Percentiles rank a stretch among this genome's conserved stretches.
Evolutionary conservation across 768 basidiomycete species (phyloP).

Genomic region (Chalciporus pseudorubinellus): DNA sequence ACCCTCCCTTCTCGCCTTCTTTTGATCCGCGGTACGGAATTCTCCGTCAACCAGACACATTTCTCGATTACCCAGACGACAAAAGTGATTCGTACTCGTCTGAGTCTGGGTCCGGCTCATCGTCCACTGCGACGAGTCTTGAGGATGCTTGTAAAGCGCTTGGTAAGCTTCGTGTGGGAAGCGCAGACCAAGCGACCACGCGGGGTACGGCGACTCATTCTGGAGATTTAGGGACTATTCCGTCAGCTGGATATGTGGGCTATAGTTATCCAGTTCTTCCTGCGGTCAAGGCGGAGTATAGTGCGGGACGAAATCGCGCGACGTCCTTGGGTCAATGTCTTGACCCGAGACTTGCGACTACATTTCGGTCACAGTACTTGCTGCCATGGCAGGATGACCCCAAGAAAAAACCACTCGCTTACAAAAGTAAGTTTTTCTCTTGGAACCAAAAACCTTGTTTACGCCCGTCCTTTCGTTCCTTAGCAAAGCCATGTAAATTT

Average conservation of each 20-base stretch:
- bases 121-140: conserved; percentile 10
- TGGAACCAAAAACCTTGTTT: neutral
- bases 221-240: conserved; percentile 11
- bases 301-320: conserved; percentile 3
- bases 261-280: conserved; percentile 16
- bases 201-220: conserved; percentile 5
- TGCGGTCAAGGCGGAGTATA: conserved; percentile 10
- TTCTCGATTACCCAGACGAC: conserved; percentile 23
- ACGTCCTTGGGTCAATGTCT: conserved; percentile 8
- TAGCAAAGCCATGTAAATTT: conserved; percentile 64
- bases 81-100: conserved; percentile 27
- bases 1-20: conserved; percentile 21
- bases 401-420: conserved; percentile 23
- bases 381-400: conserved; percentile 14
- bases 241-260: conserved; percentile 8
- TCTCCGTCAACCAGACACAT: conserved; percentile 6
- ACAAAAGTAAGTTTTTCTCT: conserved; percentile 26
- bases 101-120: conserved; percentile 24
- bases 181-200: neutral
- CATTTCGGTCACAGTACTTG: neutral
- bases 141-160: conserved; percentile 9
- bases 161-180: conserved; percentile 3
- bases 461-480: neutral
- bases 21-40: conserved; percentile 16
- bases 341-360: conserved; percentile 1